A percentile compares a stretch with the other conserved stretches of the same genome.
Evolutionary conservation across 768 basidiomycete genomes (phyloP).

Genomic region (Calvatia gigantea): DNA sequence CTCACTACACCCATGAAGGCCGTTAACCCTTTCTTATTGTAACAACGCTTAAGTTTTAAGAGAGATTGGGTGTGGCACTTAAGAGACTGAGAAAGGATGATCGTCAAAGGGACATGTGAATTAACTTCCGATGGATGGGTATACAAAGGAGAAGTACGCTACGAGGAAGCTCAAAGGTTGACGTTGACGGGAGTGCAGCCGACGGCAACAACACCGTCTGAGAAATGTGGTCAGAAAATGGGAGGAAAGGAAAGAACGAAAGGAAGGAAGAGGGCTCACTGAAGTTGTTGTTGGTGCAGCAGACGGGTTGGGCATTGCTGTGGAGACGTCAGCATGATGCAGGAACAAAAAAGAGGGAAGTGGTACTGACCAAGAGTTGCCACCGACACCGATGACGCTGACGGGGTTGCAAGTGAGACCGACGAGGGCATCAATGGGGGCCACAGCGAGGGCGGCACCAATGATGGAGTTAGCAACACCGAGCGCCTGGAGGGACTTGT

Average conservation of each 20-base stretch:
- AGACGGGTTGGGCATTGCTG: constrained; percentile 25
- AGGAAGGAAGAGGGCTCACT: constrained; percentile 8
- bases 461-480: constrained; percentile 20
- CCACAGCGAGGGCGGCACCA: constrained; percentile 13
- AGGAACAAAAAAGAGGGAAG: neutral
- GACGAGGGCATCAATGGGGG: constrained; percentile 19
- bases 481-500: neutral
- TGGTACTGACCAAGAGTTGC: constrained; percentile 20
- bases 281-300: constrained; percentile 23
- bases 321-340: constrained; percentile 1
- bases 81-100: too few species aligned
- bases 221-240: neutral
- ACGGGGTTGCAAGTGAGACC: constrained; percentile 25
- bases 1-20: too few species aligned
- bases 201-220: neutral
- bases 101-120: too few species aligned
- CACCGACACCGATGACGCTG: constrained; percentile 20
- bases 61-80: too few species aligned
- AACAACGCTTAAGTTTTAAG: too few species aligned
- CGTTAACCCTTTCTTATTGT: too few species aligned
- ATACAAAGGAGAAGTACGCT: neutral
- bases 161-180: constrained; percentile 8
- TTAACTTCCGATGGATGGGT: too few species aligned
- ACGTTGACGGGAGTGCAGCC: constrained; percentile 22
- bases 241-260: neutral